Conservation (phyloP, 2,329 filamentous ascomycete genomes). For the Phoma sp. region DNA sequence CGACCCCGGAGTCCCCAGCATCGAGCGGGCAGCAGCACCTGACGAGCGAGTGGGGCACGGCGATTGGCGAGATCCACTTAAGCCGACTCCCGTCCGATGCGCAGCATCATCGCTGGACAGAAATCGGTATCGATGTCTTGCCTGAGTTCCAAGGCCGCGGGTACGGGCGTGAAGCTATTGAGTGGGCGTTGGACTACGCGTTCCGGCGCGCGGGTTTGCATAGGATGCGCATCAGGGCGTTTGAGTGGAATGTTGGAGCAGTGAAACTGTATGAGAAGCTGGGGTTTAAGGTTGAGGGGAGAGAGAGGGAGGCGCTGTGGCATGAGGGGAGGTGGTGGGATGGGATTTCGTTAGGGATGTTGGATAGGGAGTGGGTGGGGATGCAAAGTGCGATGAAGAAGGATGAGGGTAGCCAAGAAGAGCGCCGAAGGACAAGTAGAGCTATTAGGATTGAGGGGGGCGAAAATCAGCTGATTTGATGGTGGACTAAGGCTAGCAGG, state of each 20-base stretch:
- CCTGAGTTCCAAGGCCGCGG: constrained; percentile 48
- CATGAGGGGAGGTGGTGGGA: constrained; percentile 52
- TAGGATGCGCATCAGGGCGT: constrained; percentile 50
- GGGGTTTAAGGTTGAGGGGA: constrained; percentile 56
- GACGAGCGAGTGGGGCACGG: constrained; percentile 14
- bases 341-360: constrained; percentile 33
- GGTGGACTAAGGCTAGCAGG: not conserved
- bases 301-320: constrained; percentile 52
- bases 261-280: constrained; percentile 53
- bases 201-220: constrained; percentile 56
- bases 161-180: constrained; percentile 57
- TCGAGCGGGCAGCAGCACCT: not conserved
- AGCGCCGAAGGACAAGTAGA: constrained; percentile 1
- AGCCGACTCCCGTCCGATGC: constrained; percentile 14
- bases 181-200: constrained; percentile 56
- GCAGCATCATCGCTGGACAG: constrained; percentile 53
- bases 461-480: not conserved
- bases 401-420: not conserved
- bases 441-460: constrained; percentile 7
- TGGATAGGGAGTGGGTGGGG: constrained; percentile 38
- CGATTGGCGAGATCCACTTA: constrained; percentile 21
- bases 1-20: not conserved
- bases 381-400: constrained; percentile 8
- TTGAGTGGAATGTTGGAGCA: constrained; percentile 54
- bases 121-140: constrained; percentile 51